Evolutionary conservation across 306 rosid species (phyloP).

Genomic region (Pyrus bretschneideri): DNA sequence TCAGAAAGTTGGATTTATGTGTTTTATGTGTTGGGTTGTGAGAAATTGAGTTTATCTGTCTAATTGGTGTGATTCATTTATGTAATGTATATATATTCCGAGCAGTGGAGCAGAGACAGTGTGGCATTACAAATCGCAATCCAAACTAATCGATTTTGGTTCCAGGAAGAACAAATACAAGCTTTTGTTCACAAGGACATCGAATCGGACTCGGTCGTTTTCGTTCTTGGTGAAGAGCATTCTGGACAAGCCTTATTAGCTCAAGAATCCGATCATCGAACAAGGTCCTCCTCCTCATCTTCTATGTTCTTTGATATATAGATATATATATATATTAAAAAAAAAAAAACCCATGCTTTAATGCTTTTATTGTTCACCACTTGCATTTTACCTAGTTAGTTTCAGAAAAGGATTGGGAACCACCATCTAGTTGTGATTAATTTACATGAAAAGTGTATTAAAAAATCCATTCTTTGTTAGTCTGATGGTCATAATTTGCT

Average conservation of each 20-base stretch:
- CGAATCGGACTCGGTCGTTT: constrained; percentile 22
- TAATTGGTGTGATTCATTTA: too few species aligned
- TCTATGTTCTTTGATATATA: neutral
- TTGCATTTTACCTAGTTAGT: constrained; percentile 13
- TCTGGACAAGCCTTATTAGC: constrained; percentile 41
- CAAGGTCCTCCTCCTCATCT: constrained; percentile 39
- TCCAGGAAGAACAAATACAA: too few species aligned
- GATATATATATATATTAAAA: too few species aligned
- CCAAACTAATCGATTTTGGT: too few species aligned
- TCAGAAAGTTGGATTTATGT: too few species aligned
- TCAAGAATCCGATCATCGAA: constrained; percentile 37
- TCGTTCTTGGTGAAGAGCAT: constrained; percentile 37
- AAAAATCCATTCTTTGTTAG: constrained; percentile 6
- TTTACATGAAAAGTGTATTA: constrained; percentile 2
- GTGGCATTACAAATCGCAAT: too few species aligned
- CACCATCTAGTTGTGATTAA: constrained; percentile 16
- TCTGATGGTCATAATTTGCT: constrained; percentile 13
- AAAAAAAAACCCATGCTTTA: too few species aligned
- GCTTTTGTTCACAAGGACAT: neutral
- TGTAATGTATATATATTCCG: too few species aligned
- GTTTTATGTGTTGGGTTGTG: too few species aligned
- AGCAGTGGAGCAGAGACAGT: too few species aligned
- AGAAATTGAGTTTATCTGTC: too few species aligned
- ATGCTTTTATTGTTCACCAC: neutral
- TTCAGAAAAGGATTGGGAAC: constrained; percentile 25